Conservation (phyloP, 2,329 filamentous ascomycete genomes). For the Didymella segeticola region DNA sequence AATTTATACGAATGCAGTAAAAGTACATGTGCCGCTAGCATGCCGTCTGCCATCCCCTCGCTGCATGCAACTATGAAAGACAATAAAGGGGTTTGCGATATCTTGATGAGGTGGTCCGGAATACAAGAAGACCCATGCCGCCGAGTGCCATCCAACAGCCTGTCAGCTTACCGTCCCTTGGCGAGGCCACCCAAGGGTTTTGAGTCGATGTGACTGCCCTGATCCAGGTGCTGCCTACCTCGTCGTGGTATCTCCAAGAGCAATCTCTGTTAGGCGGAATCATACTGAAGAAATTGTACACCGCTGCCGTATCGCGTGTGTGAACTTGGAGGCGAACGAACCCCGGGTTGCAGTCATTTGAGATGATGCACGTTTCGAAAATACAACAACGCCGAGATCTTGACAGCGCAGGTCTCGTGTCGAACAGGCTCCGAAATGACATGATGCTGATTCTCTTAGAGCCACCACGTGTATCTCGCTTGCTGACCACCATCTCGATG, state of each 20-base stretch:
- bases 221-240: background rate
- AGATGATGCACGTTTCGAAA: background rate
- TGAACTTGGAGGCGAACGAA: background rate
- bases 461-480: background rate
- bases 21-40: slow-evolving; percentile 38
- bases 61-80: slow-evolving; percentile 12
- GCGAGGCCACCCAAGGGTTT: slow-evolving; percentile 1
- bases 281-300: slow-evolving; percentile 9
- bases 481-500: slow-evolving; percentile 3
- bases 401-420: background rate
- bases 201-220: slow-evolving; percentile 13
- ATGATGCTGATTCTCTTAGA: slow-evolving; percentile 1
- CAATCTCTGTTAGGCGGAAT: background rate
- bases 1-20: slow-evolving; percentile 44
- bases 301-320: slow-evolving; percentile 4
- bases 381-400: background rate
- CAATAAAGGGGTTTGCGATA: slow-evolving; percentile 2
- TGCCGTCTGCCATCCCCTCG: slow-evolving; percentile 1
- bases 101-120: background rate
- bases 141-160: slow-evolving; percentile 3
- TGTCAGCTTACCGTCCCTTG: background rate
- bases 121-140: slow-evolving; percentile 1
- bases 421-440: slow-evolving; percentile 18
- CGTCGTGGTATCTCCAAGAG: background rate
- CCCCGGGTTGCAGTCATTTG: background rate